Conservation (phyloP, 2,329 filamentous ascomycete genomes). For the Colletotrichum theobromicola region DNA sequence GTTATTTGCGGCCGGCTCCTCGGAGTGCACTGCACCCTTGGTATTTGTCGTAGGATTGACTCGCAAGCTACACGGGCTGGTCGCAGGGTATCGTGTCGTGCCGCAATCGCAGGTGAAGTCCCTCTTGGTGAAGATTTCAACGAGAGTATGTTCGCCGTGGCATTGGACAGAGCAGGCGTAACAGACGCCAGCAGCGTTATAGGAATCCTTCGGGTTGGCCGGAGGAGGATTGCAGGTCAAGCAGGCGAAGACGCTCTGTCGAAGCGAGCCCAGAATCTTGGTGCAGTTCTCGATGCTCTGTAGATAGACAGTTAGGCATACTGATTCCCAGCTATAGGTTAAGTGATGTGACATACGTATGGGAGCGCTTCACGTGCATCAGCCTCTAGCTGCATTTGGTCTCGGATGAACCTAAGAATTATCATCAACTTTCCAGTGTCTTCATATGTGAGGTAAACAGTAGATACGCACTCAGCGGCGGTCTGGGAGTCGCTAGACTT, state of each 20-base stretch:
- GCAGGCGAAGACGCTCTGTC: slow-evolving; percentile 90
- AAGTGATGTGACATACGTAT: slow-evolving; percentile 67
- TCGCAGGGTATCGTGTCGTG: slow-evolving; percentile 76
- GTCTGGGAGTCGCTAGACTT: slow-evolving; percentile 72
- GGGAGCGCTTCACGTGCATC: slow-evolving; percentile 95
- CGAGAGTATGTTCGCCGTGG: slow-evolving; percentile 92
- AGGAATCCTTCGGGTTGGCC: slow-evolving; percentile 62
- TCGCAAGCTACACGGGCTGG: slow-evolving; percentile 77
- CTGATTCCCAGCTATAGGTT: not conserved
- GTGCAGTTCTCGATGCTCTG: slow-evolving; percentile 95
- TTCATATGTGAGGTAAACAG: not conserved
- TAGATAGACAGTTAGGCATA: not conserved
- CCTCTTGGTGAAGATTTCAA: slow-evolving; percentile 95
- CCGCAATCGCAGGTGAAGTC: slow-evolving; percentile 98
- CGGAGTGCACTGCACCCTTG: slow-evolving; percentile 78
- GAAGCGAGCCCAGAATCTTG: slow-evolving; percentile 83
- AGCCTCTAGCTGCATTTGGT: slow-evolving; percentile 88
- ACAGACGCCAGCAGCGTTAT: slow-evolving; percentile 83
- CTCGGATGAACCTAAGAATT: slow-evolving; percentile 75
- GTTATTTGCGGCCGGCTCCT: slow-evolving; percentile 75
- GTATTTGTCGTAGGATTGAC: slow-evolving; percentile 74
- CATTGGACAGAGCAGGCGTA: slow-evolving; percentile 97
- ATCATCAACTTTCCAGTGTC: not conserved
- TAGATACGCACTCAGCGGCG: slow-evolving; percentile 65
- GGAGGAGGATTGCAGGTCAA: slow-evolving; percentile 91